Evolutionary conservation across 2,329 filamentous ascomycete genomes (phyloP), one percentile per base, ranked within the genome.

Genomic region (Magnaporthiopsis poae): DNA sequence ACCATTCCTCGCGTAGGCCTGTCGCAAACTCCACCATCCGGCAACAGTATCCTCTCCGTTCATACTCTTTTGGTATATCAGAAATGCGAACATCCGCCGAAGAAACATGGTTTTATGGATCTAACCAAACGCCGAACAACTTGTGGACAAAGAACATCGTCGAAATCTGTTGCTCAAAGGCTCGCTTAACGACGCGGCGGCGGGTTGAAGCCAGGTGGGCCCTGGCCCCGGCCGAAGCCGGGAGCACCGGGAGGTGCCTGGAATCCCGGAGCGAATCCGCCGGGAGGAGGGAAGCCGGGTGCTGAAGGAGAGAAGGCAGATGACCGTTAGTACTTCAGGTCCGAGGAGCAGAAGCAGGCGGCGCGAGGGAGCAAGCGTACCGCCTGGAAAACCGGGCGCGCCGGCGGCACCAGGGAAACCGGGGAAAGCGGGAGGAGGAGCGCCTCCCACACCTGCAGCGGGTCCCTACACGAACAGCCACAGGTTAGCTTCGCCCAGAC

Each of bases 371-470:
- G 46, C 21, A 9, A 67, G 82, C 84, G 75, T 78, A 86, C 84
- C 83, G 71, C 82, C 84, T 72, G 84, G 79, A 69, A 84, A 84
- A 25, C 82, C 77, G 71, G 77, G 74, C 62, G 80, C 84, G 76
- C 86, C 78, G n/a, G 46, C 46, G 62, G 83, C 79, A 31, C 81
- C 77, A 69, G 82, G 80, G 74, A 86, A 83, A 70, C 82, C 82
- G 68, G 81, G 84, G 71, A 79, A 80, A 59, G 84, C 82, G 71
- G 90, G 89, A 64, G 90, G 89, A 67, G 76, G 79, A 56, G 77
- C 90, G 68, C 88, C 89, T 73, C 92, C 94, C 74, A 96, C 89
- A 75, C 93, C 94, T 74, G 90, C 89, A 78, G 91, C 91, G 74
- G 94, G 94, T 39, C 94, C 86, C 84, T 87, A 70, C 21, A 60